Evolutionary conservation across 1,284 basidiomycete genomes (phyloP).

Genomic region (Mycosarcoma maydis): DNA sequence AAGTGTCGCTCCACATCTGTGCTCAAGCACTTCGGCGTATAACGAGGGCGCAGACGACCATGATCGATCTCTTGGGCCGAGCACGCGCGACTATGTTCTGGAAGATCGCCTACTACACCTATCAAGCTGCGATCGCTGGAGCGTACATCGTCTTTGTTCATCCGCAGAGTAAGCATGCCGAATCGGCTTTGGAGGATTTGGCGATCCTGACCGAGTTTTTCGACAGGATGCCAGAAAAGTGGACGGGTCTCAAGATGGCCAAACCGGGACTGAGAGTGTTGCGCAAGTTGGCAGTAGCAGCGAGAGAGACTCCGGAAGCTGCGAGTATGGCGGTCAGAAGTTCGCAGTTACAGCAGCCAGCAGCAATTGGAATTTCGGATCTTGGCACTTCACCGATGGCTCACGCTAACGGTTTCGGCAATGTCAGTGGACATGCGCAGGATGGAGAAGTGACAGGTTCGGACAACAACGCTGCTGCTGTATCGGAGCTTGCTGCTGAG

Average conservation of each 20-base stretch:
- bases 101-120: slow-evolving; percentile 46
- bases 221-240: slow-evolving; percentile 36
- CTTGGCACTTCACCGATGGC: background rate
- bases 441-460: background rate
- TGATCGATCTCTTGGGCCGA: slow-evolving; percentile 31
- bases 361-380: background rate
- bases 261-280: slow-evolving; percentile 39
- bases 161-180: slow-evolving; percentile 38
- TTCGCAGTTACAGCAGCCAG: background rate
- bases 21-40: slow-evolving; percentile 34
- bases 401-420: background rate
- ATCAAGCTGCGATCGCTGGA: slow-evolving; percentile 39
- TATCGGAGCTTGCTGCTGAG: background rate
- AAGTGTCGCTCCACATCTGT: slow-evolving; percentile 33
- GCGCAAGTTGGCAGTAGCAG: slow-evolving; percentile 38
- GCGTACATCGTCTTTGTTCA: slow-evolving; percentile 38
- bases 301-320: slow-evolving; percentile 32
- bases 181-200: slow-evolving; percentile 32
- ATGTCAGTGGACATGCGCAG: background rate
- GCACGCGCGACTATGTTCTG: slow-evolving; percentile 42
- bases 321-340: slow-evolving; percentile 22
- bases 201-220: slow-evolving; percentile 38
- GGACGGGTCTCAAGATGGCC: slow-evolving; percentile 41
- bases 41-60: slow-evolving; percentile 33
- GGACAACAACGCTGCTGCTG: background rate